A percentile compares a stretch with the other conserved stretches of the same genome.
phyloP scores from a whole-genome alignment of 78 protist genomes.

The Emiliania huxleyi region DNA sequence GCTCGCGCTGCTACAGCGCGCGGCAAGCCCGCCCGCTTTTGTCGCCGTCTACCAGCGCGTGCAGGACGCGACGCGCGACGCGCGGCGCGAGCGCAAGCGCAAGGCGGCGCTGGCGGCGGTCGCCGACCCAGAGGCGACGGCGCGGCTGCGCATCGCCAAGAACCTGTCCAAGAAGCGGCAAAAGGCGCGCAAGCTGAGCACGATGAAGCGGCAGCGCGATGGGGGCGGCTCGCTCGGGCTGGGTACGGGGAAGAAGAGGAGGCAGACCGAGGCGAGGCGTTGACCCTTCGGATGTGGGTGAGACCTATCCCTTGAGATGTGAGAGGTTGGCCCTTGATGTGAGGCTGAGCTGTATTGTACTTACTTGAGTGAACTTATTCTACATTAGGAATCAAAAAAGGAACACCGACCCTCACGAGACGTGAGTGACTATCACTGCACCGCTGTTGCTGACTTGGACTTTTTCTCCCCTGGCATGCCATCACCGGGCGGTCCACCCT shows the following conservation, averaged over 20 bases:
- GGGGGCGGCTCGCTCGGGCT: neutral
- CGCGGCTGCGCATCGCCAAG: neutral
- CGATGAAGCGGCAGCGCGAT: neutral
- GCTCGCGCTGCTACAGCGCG: neutral
- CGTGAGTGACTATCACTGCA: too few species aligned
- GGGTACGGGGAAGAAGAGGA: neutral
- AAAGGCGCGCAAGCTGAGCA: neutral
- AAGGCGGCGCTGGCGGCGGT: neutral
- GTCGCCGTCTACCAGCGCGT: neutral
- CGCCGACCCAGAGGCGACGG: neutral
- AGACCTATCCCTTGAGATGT: too few species aligned
- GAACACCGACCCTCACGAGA: too few species aligned
- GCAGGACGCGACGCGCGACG: neutral
- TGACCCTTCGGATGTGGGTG: too few species aligned
- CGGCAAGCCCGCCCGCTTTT: neutral
- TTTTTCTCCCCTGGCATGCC: too few species aligned
- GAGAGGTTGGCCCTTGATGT: too few species aligned
- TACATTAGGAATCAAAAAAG: too few species aligned
- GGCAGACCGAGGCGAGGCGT: neutral
- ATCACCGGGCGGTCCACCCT: too few species aligned
- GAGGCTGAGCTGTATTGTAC: too few species aligned
- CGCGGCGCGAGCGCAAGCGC: neutral
- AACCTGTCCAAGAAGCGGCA: neutral
- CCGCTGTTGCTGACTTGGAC: too few species aligned
- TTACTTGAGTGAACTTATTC: too few species aligned